Base-by-base conservation (phyloP, 129 eudicot genomes). In the Smallanthus sonchifolius region DNA sequence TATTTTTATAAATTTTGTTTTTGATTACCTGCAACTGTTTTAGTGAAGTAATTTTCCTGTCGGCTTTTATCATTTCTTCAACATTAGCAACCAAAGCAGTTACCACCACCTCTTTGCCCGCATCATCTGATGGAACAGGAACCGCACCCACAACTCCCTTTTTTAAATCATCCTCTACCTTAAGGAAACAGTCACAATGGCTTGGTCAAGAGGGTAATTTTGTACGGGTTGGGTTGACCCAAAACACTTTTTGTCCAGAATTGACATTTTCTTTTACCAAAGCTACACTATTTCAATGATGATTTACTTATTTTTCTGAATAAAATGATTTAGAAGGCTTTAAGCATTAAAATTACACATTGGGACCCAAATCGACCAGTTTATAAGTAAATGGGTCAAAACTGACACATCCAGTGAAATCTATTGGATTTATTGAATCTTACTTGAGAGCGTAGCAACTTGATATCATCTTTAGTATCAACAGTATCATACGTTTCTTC, bases 21-120 rank as follows among this genome's bases (percentile, higher is more conserved):
- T 61, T 74, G 10, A 84, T 94, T 75, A 88, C 98, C 65, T 94
- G 98, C 68, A 94, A 83, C 65, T 94, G 93, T 83, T 94, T 94
- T 70, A 94, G 75, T 44, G 98, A 74, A 81, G 98, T 94, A 70
- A 94, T 91, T 77, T 94, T 94, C 62, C 97, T 63, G 82, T 94
- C 97, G 70, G 98, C 97, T 88, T 82, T 86, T 73, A 94, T 94
- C 98, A 94, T 94, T 66, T 87, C 97, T 44, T 86, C 87, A 70
- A 88, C 96, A 36, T 94, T 94, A 68, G 96, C 80, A 67, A 94
- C 97, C 85, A 94, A 71, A 75, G 98, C 91, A 48, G 87, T 87
- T 69, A 91, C 84, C 30, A 94, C 87, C 51, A 78, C 96, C 80
- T 75, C 89, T 81, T 94, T 90, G 43, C 82, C 91, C 16, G 84